phyloP scores from a whole-genome alignment of 2,329 filamentous ascomycete genomes.

The Colletotrichum noveboracense region DNA sequence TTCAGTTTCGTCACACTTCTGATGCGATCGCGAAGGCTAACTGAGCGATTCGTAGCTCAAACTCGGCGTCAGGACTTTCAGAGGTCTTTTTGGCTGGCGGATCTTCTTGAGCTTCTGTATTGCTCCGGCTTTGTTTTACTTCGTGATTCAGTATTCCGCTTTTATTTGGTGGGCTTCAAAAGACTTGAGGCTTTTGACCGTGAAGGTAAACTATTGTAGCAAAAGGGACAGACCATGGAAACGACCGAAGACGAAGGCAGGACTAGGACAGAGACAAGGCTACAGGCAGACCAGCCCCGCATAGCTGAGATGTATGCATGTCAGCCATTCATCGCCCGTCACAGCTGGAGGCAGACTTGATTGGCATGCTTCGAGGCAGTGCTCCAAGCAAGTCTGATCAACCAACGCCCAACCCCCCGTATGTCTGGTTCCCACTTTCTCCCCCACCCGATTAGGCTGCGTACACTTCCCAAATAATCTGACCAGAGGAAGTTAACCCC shows the following conservation, averaged over 20 bases:
- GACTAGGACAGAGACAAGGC: background rate
- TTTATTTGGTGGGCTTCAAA: background rate
- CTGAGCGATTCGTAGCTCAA: rapidly evolving
- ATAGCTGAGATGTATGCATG: background rate
- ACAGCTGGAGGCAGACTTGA: background rate
- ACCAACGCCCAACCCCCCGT: no score
- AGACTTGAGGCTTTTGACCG: rapidly evolving
- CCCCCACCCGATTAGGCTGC: background rate
- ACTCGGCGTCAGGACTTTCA: background rate
- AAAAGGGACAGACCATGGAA: background rate
- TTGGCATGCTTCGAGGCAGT: background rate
- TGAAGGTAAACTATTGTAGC: background rate
- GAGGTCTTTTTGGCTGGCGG: background rate
- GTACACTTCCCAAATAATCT: background rate
- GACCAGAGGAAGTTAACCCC: rapidly evolving
- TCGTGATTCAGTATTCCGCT: rapidly evolving
- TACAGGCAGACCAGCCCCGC: rapidly evolving
- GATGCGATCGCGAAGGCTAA: background rate
- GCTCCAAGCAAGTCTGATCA: background rate
- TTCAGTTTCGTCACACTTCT: rapidly evolving
- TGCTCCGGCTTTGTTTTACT: rapidly evolving
- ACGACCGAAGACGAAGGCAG: rapidly evolving
- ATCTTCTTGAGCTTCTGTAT: background rate
- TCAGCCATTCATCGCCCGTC: rapidly evolving
- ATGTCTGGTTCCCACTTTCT: no score